Evolutionary conservation across 2,329 filamentous ascomycete species (phyloP).

Genomic region (Fusarium secorum): DNA sequence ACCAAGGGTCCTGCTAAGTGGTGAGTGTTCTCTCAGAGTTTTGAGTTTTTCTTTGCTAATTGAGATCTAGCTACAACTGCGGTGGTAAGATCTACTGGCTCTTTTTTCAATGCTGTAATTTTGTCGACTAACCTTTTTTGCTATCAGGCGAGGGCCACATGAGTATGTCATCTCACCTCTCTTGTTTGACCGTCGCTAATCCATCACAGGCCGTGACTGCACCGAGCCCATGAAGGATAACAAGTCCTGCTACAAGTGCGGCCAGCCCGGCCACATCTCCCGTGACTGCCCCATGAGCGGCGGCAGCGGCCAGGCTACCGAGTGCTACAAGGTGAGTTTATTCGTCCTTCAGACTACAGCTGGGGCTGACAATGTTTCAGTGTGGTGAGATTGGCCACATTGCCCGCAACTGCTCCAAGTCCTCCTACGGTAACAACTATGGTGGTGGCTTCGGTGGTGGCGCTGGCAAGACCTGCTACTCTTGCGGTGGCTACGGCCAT

Average conservation of each 20-base stretch:
- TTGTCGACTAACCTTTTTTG: slow-evolving; percentile 38
- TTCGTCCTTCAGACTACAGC: not conserved
- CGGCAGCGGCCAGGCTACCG: slow-evolving; percentile 61
- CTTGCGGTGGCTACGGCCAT: slow-evolving; percentile 95
- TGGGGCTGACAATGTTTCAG: slow-evolving; percentile 49
- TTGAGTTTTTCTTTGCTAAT: not conserved
- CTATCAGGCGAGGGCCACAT: slow-evolving; percentile 72
- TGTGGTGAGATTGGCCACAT: slow-evolving; percentile 97
- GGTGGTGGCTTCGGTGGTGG: slow-evolving; percentile 61
- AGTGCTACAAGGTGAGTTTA: slow-evolving; percentile 83
- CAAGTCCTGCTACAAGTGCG: slow-evolving; percentile 80
- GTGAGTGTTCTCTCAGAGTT: slow-evolving; percentile 57
- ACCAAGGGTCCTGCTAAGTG: slow-evolving; percentile 84
- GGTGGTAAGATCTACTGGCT: slow-evolving; percentile 64
- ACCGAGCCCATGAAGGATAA: slow-evolving; percentile 87
- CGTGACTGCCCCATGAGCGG: slow-evolving; percentile 77
- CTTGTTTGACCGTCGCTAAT: slow-evolving; percentile 13
- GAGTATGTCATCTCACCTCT: slow-evolving; percentile 63
- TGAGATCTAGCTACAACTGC: slow-evolving; percentile 74
- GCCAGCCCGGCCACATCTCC: slow-evolving; percentile 87
- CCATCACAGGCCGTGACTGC: slow-evolving; percentile 81
- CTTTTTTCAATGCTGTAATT: not conserved
- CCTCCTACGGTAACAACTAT: slow-evolving; percentile 59
- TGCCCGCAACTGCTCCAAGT: slow-evolving; percentile 85
- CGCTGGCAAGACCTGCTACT: slow-evolving; percentile 91